These are phyloP conservation scores for Porcisia deanei DNA, from an alignment of 208 protist genomes.

Conservation along the genomic window DNA sequence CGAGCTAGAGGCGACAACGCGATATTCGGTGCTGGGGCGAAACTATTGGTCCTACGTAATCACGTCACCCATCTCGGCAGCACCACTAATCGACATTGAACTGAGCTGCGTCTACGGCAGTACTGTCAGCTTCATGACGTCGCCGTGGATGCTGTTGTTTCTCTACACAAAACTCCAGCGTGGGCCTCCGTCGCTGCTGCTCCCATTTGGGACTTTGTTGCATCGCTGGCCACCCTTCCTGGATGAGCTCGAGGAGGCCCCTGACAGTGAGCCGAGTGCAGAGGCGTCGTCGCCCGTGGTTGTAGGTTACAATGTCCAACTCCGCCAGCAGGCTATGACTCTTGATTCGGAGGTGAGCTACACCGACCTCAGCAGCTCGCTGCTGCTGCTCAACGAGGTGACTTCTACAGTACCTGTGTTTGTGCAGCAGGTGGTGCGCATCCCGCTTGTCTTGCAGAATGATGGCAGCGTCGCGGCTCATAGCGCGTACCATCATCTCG, in stretches of 20 bases:
- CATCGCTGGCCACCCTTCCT: slow-evolving; percentile 62
- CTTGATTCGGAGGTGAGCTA: slow-evolving; percentile 78
- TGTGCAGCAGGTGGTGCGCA: slow-evolving; percentile 60
- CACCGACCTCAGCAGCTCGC: slow-evolving; percentile 54
- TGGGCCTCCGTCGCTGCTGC: slow-evolving; percentile 66
- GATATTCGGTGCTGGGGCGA: slow-evolving; percentile 80
- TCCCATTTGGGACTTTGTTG: slow-evolving; percentile 69
- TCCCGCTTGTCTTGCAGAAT: slow-evolving; percentile 36
- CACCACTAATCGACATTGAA: slow-evolving; percentile 76
- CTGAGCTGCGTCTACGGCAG: slow-evolving; percentile 78
- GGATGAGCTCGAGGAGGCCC: slow-evolving; percentile 32
- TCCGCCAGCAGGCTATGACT: slow-evolving; percentile 72
- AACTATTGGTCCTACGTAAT: slow-evolving; percentile 89
- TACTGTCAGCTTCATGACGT: slow-evolving; percentile 78
- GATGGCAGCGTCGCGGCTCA: slow-evolving; percentile 32
- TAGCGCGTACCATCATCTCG: slow-evolving; percentile 27
- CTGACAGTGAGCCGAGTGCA: neutral
- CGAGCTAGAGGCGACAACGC: slow-evolving; percentile 86
- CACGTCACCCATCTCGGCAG: slow-evolving; percentile 56
- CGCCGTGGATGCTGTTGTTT: slow-evolving; percentile 83
- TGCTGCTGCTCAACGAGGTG: slow-evolving; percentile 77
- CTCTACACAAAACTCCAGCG: slow-evolving; percentile 49
- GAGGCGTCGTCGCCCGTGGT: slow-evolving; percentile 1
- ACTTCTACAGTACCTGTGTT: slow-evolving; percentile 68
- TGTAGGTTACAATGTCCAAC: slow-evolving; percentile 38